Evolutionary conservation across 2,329 filamentous ascomycete genomes (phyloP).

Genomic region (Pseudophaeomoniella oleicola): DNA sequence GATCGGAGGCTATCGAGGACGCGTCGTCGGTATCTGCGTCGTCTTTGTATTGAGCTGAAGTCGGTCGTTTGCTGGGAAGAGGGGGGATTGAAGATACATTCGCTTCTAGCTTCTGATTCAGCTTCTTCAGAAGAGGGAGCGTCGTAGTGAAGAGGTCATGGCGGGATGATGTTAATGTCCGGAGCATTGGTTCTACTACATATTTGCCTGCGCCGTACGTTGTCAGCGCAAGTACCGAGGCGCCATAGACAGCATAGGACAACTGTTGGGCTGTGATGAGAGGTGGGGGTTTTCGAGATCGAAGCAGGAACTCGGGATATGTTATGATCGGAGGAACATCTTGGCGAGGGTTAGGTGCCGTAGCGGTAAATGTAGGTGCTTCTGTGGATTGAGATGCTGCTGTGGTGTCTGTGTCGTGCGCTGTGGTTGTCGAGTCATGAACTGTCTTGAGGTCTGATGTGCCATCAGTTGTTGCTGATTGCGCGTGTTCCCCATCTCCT

Average conservation of each 20-base stretch:
- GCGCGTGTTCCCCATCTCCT: constrained; percentile 15
- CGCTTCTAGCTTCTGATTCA: constrained; percentile 41
- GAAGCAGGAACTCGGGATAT: constrained; percentile 50
- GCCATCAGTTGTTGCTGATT: constrained; percentile 3
- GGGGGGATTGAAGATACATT: constrained; percentile 38
- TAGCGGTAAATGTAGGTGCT: constrained; percentile 5
- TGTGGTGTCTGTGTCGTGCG: constrained; percentile 1
- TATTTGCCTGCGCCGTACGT: constrained; percentile 46
- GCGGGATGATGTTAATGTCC: constrained; percentile 36
- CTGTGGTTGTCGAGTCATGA: constrained; percentile 7
- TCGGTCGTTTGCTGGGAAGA: constrained; percentile 12
- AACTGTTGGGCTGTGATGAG: constrained; percentile 44
- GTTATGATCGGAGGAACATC: constrained; percentile 49
- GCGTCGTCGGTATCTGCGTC: constrained; percentile 29
- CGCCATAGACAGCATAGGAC: constrained; percentile 40
- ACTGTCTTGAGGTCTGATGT: constrained; percentile 11
- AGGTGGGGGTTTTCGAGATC: constrained; percentile 43
- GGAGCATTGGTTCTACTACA: constrained; percentile 43
- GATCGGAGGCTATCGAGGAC: constrained; percentile 39
- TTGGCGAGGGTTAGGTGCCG: constrained; percentile 14
- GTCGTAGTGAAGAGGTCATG: constrained; percentile 42
- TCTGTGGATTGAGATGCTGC: constrained; percentile 5
- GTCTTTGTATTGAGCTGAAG: constrained; percentile 12
- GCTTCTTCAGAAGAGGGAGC: constrained; percentile 32
- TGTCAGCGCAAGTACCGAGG: constrained; percentile 38